Percentiles rank a stretch among this genome's conserved stretches.
These are phyloP conservation scores for Juncus effusus DNA, from an alignment of 176 grass and related monocot genomes.

Conservation along the genomic window DNA sequence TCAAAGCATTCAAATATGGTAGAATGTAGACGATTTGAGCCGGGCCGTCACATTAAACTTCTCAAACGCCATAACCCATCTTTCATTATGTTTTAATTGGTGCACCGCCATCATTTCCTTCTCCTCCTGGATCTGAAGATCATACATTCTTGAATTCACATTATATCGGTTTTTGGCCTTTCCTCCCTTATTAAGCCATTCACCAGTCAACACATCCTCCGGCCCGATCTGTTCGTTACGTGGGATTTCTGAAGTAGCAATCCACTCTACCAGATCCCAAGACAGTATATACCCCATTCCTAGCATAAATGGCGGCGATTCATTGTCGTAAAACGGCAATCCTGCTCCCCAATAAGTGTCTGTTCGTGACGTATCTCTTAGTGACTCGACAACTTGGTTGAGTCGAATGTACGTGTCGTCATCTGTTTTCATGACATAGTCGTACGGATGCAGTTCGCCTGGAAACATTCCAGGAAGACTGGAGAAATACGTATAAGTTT, in stretches of 20 bases:
- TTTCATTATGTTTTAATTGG: conserved; percentile 26
- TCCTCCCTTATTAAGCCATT: conserved; percentile 26
- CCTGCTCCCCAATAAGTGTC: conserved; percentile 21
- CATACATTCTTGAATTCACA: conserved; percentile 36
- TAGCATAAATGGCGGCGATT: conserved; percentile 26
- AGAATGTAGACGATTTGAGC: conserved; percentile 12
- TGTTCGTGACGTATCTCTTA: conserved; percentile 2
- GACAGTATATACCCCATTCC: conserved; percentile 42
- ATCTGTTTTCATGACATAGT: conserved; percentile 26
- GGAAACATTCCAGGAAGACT: background rate
- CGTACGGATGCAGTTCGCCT: background rate
- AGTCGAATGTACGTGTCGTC: conserved; percentile 26
- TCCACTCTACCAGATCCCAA: conserved; percentile 41
- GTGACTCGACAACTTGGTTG: background rate
- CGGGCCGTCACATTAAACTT: conserved; percentile 31
- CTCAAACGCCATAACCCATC: conserved; percentile 32
- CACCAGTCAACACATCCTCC: conserved; percentile 28
- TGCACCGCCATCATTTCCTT: conserved; percentile 37
- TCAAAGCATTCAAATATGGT: conserved; percentile 21
- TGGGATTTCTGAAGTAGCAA: conserved; percentile 24
- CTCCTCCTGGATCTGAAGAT: conserved; percentile 5
- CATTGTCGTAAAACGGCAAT: conserved; percentile 7
- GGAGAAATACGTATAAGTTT: background rate
- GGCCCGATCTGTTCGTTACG: conserved; percentile 7
- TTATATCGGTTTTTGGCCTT: conserved; percentile 33